phyloP scores from a whole-genome alignment of 139 green algal genomes.

The Micractinium conductrix region DNA sequence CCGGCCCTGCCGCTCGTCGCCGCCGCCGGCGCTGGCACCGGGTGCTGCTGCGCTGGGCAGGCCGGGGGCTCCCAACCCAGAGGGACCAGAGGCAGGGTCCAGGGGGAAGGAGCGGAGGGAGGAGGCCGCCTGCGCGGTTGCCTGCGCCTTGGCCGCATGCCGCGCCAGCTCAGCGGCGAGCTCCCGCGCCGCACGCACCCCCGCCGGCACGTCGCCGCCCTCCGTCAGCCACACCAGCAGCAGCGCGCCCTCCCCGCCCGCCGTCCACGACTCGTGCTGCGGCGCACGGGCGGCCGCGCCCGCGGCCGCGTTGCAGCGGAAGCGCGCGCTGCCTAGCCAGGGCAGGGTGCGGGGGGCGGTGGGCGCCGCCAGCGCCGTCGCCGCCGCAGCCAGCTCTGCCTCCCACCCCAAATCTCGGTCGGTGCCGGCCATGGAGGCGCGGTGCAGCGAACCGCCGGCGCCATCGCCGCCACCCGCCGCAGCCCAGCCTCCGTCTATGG shows the following conservation, averaged over 20 bases:
- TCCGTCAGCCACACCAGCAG: conserved; percentile 39
- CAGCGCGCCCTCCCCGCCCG: conserved; percentile 15
- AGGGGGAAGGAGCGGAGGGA: not conserved
- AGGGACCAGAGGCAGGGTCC: too few relatives aligned
- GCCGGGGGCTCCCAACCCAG: too few relatives aligned
- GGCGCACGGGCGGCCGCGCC: not conserved
- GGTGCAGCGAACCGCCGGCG: conserved; percentile 17
- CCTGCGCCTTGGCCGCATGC: not conserved
- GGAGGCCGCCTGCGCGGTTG: not conserved
- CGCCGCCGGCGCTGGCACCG: too few relatives aligned
- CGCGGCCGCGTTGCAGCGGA: not conserved
- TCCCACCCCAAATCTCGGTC: not conserved
- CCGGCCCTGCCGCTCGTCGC: too few relatives aligned
- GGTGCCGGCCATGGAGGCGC: not conserved
- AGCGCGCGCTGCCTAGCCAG: conserved; percentile 30
- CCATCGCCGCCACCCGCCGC: not conserved
- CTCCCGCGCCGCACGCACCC: not conserved
- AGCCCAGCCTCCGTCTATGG: not conserved
- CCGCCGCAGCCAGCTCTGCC: not conserved
- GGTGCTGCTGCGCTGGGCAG: too few relatives aligned
- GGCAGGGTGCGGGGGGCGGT: conserved; percentile 15
- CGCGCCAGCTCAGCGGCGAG: not conserved
- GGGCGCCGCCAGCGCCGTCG: not conserved
- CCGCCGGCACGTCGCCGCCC: not conserved
- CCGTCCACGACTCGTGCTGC: conserved; percentile 10